Evolutionary conservation across 306 rosid species (phyloP).

Genomic region (Nissolia schottii): DNA sequence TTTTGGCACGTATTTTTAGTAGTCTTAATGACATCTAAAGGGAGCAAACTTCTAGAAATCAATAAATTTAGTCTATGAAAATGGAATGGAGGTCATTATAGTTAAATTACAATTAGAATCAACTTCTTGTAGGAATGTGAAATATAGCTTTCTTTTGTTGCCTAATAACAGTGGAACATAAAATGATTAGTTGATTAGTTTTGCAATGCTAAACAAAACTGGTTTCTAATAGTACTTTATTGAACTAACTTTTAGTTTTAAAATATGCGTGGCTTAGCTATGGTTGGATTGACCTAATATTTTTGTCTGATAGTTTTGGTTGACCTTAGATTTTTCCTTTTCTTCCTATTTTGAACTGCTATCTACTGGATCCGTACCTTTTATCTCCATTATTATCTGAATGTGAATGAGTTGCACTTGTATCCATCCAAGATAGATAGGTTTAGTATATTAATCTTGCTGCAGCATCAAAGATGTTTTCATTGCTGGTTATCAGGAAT

Average conservation of each 20-base stretch:
- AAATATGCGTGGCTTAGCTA: too few relatives aligned
- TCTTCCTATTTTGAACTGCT: neutral
- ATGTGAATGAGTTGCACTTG: constrained; percentile 11
- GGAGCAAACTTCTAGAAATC: too few relatives aligned
- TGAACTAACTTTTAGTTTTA: neutral
- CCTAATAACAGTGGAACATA: too few relatives aligned
- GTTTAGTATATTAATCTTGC: neutral
- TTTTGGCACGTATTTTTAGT: neutral
- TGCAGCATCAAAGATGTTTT: neutral
- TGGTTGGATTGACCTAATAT: neutral
- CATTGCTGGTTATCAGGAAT: constrained; percentile 45
- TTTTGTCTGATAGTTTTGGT: constrained; percentile 6
- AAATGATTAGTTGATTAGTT: too few relatives aligned
- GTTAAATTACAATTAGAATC: too few relatives aligned
- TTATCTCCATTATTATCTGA: constrained; percentile 4
- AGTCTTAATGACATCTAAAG: neutral
- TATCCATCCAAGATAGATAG: neutral
- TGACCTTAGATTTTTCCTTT: constrained; percentile 6
- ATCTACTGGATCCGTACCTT: neutral
- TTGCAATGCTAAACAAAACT: too few relatives aligned
- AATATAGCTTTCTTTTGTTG: too few relatives aligned
- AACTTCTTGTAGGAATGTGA: too few relatives aligned
- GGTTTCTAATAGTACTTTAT: neutral
- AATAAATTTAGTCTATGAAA: too few relatives aligned
- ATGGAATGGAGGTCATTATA: too few relatives aligned